These are phyloP conservation scores for Chlorella sp. DNA, from an alignment of 139 green algal genomes.

Conservation along the genomic window DNA sequence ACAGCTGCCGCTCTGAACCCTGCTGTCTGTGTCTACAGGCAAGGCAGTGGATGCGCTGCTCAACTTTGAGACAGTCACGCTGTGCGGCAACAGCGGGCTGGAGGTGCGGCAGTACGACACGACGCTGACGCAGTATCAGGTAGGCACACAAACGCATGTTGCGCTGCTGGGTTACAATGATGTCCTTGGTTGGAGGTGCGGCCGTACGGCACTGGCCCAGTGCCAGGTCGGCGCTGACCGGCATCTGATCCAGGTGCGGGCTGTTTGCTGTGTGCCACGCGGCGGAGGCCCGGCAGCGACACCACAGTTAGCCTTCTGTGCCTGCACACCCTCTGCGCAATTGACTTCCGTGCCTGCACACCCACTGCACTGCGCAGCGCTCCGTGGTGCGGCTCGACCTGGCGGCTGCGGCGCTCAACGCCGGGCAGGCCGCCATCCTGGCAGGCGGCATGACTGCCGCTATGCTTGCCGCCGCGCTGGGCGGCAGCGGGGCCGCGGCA, in stretches of 20 bases:
- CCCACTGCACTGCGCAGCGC: constrained; percentile 6
- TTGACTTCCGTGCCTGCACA: too few species aligned
- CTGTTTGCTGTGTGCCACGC: too few species aligned
- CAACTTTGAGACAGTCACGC: constrained; percentile 93
- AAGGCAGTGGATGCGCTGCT: constrained; percentile 93
- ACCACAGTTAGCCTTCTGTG: too few species aligned
- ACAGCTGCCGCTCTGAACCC: too few species aligned
- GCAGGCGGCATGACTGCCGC: constrained; percentile 72
- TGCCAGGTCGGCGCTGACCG: constrained; percentile 61
- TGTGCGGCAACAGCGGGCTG: constrained; percentile 59
- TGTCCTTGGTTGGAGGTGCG: constrained; percentile 68
- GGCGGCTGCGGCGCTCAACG: constrained; percentile 87
- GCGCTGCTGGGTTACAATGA: too few species aligned
- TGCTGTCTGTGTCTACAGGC: constrained; percentile 5
- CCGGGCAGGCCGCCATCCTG: constrained; percentile 90
- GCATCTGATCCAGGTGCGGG: too few species aligned
- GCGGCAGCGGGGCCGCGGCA: constrained; percentile 39
- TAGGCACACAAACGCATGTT: background rate
- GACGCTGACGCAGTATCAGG: constrained; percentile 70
- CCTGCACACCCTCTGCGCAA: too few species aligned
- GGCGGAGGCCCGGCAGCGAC: too few species aligned
- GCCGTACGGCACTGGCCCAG: constrained; percentile 68
- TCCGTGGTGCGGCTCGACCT: constrained; percentile 71
- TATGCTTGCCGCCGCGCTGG: background rate
- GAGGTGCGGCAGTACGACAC: constrained; percentile 79